A percentile compares a stretch with the other conserved stretches of the same genome.
These are phyloP conservation scores for Penicillium aurantiogriseum DNA, from an alignment of 2,329 filamentous ascomycete genomes.

Conservation along the genomic window DNA sequence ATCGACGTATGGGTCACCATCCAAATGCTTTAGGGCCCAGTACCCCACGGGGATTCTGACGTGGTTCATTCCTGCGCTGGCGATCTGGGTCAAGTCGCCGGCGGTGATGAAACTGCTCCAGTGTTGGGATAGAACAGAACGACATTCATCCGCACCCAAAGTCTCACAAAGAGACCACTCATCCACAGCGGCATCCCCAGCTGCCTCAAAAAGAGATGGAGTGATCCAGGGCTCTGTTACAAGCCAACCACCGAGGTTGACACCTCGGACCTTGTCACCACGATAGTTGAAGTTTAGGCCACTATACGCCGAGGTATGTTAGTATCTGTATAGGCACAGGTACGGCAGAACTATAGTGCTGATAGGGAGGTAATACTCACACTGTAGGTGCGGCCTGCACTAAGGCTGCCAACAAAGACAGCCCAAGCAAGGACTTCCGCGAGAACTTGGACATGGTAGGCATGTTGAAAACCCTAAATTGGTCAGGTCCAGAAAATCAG, in stretches of 20 bases:
- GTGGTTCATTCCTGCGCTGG: conserved; percentile 59
- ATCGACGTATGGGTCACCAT: conserved; percentile 61
- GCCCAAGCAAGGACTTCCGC: conserved; percentile 26
- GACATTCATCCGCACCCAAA: conserved; percentile 51
- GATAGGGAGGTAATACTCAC: conserved; percentile 23
- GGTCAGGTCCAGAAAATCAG: conserved; percentile 31
- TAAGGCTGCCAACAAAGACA: conserved; percentile 27
- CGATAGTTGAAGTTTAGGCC: conserved; percentile 52
- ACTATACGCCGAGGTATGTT: conserved; percentile 16
- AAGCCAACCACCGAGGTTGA: conserved; percentile 66
- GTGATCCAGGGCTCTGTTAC: conserved; percentile 65
- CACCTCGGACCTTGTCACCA: conserved; percentile 58
- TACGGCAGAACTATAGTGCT: not conserved
- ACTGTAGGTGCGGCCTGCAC: conserved; percentile 22
- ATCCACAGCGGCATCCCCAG: conserved; percentile 53
- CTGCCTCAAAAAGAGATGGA: conserved; percentile 57
- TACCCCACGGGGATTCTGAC: conserved; percentile 66
- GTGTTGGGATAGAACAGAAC: conserved; percentile 51
- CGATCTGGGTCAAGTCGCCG: conserved; percentile 57
- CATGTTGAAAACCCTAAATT: conserved; percentile 24
- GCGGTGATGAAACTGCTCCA: conserved; percentile 60
- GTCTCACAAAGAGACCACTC: conserved; percentile 55
- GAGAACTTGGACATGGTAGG: conserved; percentile 22
- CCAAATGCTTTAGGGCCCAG: conserved; percentile 57
- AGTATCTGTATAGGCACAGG: not conserved